Base-by-base conservation (phyloP, 352 stramenopile species). In the Thalassiosira hispida region DNA sequence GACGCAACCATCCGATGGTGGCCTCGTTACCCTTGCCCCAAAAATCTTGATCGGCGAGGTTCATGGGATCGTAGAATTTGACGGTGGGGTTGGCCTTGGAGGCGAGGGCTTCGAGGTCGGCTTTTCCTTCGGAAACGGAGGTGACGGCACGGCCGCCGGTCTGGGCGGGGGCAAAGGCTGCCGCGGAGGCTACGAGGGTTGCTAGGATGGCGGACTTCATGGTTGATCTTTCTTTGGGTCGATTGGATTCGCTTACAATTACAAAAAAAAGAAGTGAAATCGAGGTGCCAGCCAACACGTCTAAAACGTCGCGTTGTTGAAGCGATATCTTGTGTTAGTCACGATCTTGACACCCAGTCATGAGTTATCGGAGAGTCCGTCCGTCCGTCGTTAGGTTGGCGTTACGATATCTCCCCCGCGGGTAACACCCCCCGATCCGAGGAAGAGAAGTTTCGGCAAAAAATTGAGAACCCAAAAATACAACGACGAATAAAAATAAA, bases 41-140 rank as follows among this genome's bases (percentile, higher is more conserved):
- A 46, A 89, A 89, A 27, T 87, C 73, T 55, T 72, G 66, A n/a
- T 84, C 79, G 16, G 79, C 79, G 31, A 84, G 77, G 60, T 86
- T 84, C 49, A 93, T 73, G 22, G 88, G 88, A 77, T 93, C 81
- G 53, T 90, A 90, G 74, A 84, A 91, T 59, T 79, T 79, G 7
- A 92, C 31, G n/a, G 64, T 64, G 25, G 86, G 79, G 72, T 90
- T 90, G 47, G 73, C 55, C 66, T 92, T 85, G 16, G 51, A 47
- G 49, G 83, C 84, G 72, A 92, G 63, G 23, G 49, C 67, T 46
- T 86, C 86, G 35, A 92, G 75, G 55, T 90, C 86, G 11, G 83
- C 83, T 71, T 88, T 57, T 18, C 25, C 22, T 38, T 70, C 44
- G 3, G 61, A 70, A 25, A 60, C n/a, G 61, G 47, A 85, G 67